Base-by-base conservation (phyloP, 2,329 filamentous ascomycete species). In the Lithohypha guttulata region DNA sequence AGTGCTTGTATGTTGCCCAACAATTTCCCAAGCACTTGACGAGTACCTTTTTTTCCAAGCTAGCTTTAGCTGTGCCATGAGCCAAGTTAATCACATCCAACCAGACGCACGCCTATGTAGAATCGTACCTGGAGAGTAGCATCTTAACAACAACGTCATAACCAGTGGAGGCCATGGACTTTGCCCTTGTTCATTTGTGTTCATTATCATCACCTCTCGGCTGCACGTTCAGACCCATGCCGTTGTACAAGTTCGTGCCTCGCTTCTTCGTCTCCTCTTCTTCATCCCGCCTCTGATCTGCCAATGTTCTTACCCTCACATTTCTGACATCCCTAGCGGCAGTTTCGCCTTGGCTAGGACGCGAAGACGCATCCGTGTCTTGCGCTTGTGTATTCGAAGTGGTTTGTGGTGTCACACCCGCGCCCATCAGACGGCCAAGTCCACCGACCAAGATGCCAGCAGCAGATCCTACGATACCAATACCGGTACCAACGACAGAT, bases 211-310 rank as follows among this genome's bases (percentile, higher is more conserved):
- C 73, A 23, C 71, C 72, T 19, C 59, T 55, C n/a, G 79, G 74
- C 54, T 82, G 73, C 47, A 82, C 83, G 49, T 81, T 82, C 40
- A 80, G 58, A 77, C 82, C 84, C 55, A 94, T 95, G 1, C 87
- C 87, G 54, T 95, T 95, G 56, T 95, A 94, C 32, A 93, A 73
- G 54, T 93, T 80, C 30, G 77, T 71, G 13, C 43, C 38, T 7
- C 46, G 79, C 70, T 40, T 72, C 61, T 22, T 17, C 3, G n/a
- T 14, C 18, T 30, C 26, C 38, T 67, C 66, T 26, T 69, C 64
- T 44, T 73, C 65, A 26, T 50, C 49, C 3, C 42, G 43, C 14
- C 69, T 63, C 26, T 69, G 64, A 43, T 78, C 73, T 47, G 63
- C 60, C 39, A 79, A 58, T 1, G 71, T 76, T 34, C 68, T 61